Evolutionary conservation across 208 protist genomes (phyloP).

Genomic region (Acanthamoeba sp.): DNA sequence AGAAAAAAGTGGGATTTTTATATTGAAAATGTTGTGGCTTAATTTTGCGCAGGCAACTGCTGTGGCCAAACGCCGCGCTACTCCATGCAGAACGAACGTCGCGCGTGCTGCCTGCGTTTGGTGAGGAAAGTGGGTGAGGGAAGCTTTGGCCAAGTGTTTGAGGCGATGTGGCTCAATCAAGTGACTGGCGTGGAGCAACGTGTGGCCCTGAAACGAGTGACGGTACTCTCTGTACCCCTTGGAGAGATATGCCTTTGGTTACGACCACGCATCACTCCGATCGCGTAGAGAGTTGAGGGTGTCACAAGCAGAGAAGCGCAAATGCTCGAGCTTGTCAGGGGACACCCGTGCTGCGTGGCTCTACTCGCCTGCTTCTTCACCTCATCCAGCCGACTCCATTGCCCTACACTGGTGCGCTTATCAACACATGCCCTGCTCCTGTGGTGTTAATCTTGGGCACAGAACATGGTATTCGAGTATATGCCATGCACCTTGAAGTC

Average conservation of each 20-base stretch:
- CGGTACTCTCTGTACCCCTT: slow-evolving; percentile 5
- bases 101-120: neutral
- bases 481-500: neutral
- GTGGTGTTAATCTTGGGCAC: neutral
- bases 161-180: neutral
- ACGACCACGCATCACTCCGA: neutral
- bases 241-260: too few relatives aligned
- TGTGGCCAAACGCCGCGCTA: too few relatives aligned
- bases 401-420: neutral
- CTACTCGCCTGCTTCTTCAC: slow-evolving; percentile 3
- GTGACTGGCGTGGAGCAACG: neutral
- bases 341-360: slow-evolving; percentile 1
- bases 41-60: too few relatives aligned
- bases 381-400: neutral
- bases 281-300: neutral
- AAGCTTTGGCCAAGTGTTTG: neutral
- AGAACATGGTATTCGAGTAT: slow-evolving; percentile 18
- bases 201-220: neutral
- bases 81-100: too few relatives aligned
- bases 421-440: neutral
- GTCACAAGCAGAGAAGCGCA: neutral
- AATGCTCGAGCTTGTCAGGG: neutral
- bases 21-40: too few relatives aligned
- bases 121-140: neutral
- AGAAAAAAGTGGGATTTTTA: too few relatives aligned